Conservation (phyloP, 2,329 filamentous ascomycete genomes). For the Talaromyces atroroseus region DNA sequence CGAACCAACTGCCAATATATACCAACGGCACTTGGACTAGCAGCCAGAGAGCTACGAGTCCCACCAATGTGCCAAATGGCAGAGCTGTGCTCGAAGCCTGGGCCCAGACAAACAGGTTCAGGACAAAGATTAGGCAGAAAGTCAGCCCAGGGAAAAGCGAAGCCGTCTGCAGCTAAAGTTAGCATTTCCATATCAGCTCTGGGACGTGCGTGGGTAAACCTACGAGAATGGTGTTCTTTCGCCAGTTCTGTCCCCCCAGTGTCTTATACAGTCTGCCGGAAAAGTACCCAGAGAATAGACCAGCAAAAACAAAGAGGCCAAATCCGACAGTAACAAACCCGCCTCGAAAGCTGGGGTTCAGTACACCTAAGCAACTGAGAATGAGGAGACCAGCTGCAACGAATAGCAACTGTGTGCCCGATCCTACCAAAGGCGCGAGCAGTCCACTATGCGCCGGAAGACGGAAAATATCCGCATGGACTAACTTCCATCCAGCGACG, state of each 20-base stretch:
- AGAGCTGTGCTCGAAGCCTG: constrained; percentile 84
- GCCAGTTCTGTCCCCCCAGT: constrained; percentile 69
- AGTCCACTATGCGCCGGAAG: constrained; percentile 64
- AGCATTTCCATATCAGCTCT: constrained; percentile 12
- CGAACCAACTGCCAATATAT: constrained; percentile 72
- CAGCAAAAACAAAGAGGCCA: constrained; percentile 76
- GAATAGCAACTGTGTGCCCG: constrained; percentile 79
- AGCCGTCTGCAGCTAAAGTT: constrained; percentile 50
- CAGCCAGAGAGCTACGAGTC: constrained; percentile 70
- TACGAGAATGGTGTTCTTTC: constrained; percentile 65
- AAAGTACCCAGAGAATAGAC: constrained; percentile 81
- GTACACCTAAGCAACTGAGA: constrained; percentile 67
- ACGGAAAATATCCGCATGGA: constrained; percentile 84
- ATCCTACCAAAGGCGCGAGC: constrained; percentile 74
- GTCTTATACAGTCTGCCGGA: constrained; percentile 78
- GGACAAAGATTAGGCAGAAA: constrained; percentile 68
- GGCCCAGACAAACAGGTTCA: constrained; percentile 87
- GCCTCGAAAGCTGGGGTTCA: constrained; percentile 85
- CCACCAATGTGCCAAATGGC: constrained; percentile 72
- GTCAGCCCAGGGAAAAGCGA: constrained; percentile 72
- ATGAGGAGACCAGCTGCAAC: constrained; percentile 69
- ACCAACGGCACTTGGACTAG: constrained; percentile 81
- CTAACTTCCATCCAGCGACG: constrained; percentile 78
- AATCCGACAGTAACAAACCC: constrained; percentile 81
- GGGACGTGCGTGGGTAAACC: constrained; percentile 16